phyloP scores from a whole-genome alignment of 2,329 filamentous ascomycete genomes.

The Paradendryphiella salina region DNA sequence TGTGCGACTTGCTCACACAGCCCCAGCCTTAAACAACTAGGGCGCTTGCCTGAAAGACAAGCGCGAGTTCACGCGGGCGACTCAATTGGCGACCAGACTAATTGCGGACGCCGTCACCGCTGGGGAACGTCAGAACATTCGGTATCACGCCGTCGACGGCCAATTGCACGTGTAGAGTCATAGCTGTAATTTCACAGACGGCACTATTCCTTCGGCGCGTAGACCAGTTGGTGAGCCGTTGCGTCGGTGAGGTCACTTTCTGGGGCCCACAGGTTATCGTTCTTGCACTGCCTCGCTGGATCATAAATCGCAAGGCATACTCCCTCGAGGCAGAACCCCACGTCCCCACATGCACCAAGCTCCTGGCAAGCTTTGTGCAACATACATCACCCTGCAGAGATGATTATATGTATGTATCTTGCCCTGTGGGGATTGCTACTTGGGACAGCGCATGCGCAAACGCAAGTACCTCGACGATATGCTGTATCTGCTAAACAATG shows the following conservation, averaged over 20 bases:
- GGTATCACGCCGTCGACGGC: conserved; percentile 7
- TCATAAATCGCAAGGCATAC: conserved; percentile 30
- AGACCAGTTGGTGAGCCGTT: conserved; percentile 14
- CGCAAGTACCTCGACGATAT: conserved; percentile 1
- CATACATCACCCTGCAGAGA: conserved; percentile 9
- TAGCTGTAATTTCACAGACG: conserved; percentile 5
- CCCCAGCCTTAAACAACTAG: conserved; percentile 21
- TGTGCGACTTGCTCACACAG: conserved; percentile 10
- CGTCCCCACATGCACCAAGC: conserved; percentile 9
- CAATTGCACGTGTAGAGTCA: conserved; percentile 7
- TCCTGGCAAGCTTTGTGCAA: conserved; percentile 10
- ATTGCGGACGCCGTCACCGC: conserved; percentile 3
- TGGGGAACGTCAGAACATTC: conserved; percentile 11
- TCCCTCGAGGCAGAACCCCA: conserved; percentile 32
- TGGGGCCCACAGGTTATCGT: conserved; percentile 6
- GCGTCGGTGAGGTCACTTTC: conserved; percentile 16
- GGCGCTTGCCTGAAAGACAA: conserved; percentile 2
- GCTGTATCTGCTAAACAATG: conserved; percentile 3
- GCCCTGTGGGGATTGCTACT: conserved; percentile 1
- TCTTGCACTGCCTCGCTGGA: conserved; percentile 27
- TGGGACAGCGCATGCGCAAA: conserved; percentile 2
- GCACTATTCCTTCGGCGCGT: conserved; percentile 9
- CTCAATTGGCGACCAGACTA: conserved; percentile 7
- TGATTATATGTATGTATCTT: conserved; percentile 21
- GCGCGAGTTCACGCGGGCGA: conserved; percentile 5